phyloP scores from a whole-genome alignment of 208 protist species.

The Crithidia sp. region DNA sequence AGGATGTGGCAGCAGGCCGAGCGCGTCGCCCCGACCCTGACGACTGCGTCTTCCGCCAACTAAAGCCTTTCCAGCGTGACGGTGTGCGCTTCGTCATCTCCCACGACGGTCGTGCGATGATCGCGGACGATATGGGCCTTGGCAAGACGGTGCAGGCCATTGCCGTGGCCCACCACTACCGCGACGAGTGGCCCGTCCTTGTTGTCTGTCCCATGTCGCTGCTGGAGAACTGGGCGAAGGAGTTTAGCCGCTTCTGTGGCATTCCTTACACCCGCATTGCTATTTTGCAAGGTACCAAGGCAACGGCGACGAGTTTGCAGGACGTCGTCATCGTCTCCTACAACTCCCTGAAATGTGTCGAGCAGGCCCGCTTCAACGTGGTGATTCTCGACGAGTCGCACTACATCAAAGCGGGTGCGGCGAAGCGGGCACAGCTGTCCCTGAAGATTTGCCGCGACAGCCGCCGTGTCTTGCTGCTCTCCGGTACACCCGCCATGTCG shows the following conservation, averaged over 20 bases:
- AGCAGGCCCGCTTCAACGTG: slow-evolving; percentile 73
- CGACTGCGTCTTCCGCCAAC: slow-evolving; percentile 71
- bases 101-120: slow-evolving; percentile 87
- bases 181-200: slow-evolving; percentile 94
- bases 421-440: slow-evolving; percentile 82
- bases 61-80: slow-evolving; percentile 81
- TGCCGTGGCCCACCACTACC: slow-evolving; percentile 91
- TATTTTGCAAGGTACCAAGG: slow-evolving; percentile 66
- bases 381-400: slow-evolving; percentile 97
- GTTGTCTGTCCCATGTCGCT: slow-evolving; percentile 93
- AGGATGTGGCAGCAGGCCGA: slow-evolving; percentile 41
- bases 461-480: slow-evolving; percentile 88
- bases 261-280: slow-evolving; percentile 80
- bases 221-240: slow-evolving; percentile 92
- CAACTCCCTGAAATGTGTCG: slow-evolving; percentile 74
- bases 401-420: slow-evolving; percentile 91
- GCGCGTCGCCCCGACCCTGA: slow-evolving; percentile 43
- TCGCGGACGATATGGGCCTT: slow-evolving; percentile 97
- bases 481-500: slow-evolving; percentile 93
- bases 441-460: slow-evolving; percentile 81
- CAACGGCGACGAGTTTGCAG: slow-evolving; percentile 44
- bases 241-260: slow-evolving; percentile 86
- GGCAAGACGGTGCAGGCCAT: slow-evolving; percentile 97
- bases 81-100: slow-evolving; percentile 83
- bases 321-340: slow-evolving; percentile 87